Base-by-base conservation (phyloP, 768 basidiomycete genomes). In the Tylopilus vinaceipallidus region DNA sequence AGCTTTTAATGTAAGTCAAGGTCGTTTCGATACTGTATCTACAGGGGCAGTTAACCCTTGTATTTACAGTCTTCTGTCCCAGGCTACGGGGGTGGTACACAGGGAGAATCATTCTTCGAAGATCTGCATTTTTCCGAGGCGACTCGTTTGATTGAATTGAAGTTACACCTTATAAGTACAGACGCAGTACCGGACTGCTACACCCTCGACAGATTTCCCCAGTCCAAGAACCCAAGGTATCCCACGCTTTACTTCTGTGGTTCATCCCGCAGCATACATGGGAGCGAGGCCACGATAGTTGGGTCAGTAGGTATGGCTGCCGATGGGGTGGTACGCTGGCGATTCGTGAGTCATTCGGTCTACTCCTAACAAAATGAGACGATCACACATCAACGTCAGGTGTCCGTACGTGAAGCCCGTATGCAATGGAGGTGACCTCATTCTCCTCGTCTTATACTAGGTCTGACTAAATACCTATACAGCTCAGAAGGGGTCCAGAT, bases 401-500 rank as follows among this genome's bases (percentile, higher is more conserved):
- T 73, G 22, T 81, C 82, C 26, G 74, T 76, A 6, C 78, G 80
- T 56, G 76, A 80, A 50, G 69, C 70, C 24, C 67, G 68, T 32
- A 73, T 80, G 39, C 80, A 81, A 54, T 84, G 83, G 83, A 79
- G 78, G 84, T 83, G 49, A 53, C 71, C 54, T 42, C 9, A 24
- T 50, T 27, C 29, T 20, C 40, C 4, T n/a, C 29, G 16, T 48
- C 52, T 27, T 44, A 49, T 35, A 13, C 49, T n/a, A 35, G n/a
- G 13, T 19, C 24, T 29, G 26, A 17, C 34, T 13, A 20, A 40
- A 35, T 39, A 7, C 23, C 14, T 32, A 16, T 60, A 36, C 54
- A 88, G 84, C 54, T 84, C 83, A 14, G 81, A 81, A 63, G 84
- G 82, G 20, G 72, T 83, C 3, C 86, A 88, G 61, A 61, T 89